phyloP scores from a whole-genome alignment of 2,329 filamentous ascomycete species.

The Pseudocercospora fuligena region DNA sequence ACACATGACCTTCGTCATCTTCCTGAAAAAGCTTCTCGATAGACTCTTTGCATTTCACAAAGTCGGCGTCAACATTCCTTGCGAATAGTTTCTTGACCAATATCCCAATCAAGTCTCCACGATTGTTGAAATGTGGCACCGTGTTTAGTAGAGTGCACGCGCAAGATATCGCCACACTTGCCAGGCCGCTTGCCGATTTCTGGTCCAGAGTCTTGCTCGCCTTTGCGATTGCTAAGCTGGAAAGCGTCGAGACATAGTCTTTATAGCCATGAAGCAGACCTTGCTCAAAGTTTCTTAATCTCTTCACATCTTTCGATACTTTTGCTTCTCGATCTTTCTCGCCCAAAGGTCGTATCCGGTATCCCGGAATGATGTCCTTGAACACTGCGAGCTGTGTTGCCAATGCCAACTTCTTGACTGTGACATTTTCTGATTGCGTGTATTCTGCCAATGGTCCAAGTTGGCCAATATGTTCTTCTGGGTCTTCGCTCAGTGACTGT shows the following conservation, averaged over 20 bases:
- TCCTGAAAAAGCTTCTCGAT: conserved; percentile 81
- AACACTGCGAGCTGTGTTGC: conserved; percentile 88
- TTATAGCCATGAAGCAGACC: conserved; percentile 85
- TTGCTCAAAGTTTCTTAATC: conserved; percentile 83
- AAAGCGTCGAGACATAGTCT: conserved; percentile 77
- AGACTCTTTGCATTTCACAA: conserved; percentile 75
- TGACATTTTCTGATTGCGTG: conserved; percentile 69
- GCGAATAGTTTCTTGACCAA: conserved; percentile 81
- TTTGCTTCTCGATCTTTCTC: conserved; percentile 78
- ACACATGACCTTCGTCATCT: conserved; percentile 87
- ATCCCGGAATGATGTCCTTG: conserved; percentile 95
- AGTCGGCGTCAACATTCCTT: conserved; percentile 73
- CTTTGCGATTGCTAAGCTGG: conserved; percentile 64
- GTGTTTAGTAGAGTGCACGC: conserved; percentile 78
- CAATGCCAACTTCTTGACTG: conserved; percentile 83
- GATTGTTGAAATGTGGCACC: conserved; percentile 97
- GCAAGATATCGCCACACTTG: conserved; percentile 81
- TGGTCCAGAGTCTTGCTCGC: conserved; percentile 50
- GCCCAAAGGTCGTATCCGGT: conserved; percentile 81
- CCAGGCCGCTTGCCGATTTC: conserved; percentile 50
- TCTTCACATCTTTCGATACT: conserved; percentile 88
- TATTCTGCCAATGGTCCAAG: conserved; percentile 80
- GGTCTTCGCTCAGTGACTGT: conserved; percentile 81
- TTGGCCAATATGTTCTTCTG: conserved; percentile 82
- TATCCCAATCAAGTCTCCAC: conserved; percentile 83